Evolutionary conservation across 768 basidiomycete genomes (phyloP), one percentile per base, ranked within the genome.

Genomic region (Naganishia randhawae): DNA sequence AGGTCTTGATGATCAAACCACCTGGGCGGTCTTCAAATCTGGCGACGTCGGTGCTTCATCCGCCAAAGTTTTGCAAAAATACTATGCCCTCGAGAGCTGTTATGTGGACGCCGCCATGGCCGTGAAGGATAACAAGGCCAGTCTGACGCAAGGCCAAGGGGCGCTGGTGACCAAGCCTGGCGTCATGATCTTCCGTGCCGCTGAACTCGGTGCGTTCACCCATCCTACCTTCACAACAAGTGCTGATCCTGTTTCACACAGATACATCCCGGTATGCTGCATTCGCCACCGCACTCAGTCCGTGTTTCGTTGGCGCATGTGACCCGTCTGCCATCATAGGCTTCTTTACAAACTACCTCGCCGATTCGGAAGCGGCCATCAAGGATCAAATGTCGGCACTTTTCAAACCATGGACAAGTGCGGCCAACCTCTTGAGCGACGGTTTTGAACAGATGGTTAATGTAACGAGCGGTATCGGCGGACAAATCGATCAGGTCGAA

Each of bases 101-200:
- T 31, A 31, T 14, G 53, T 54, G 31, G 53, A 54, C 16, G 53
- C 53, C 17, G 53, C 31, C 17, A 54, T 54, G 53, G 35, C 17
- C 27, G 35, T 54, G 7, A 54, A 54, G 27, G 53, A 54, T 35
- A 54, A 54, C 27, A 54, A 35, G 31, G 53, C 53, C 53, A 29
- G 53, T 2, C 11, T 54, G 27, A 32, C 53, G 3, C 53, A 54
- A 35, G 53, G 53, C n/a, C 35, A 31, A 27, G 53, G 53, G 17
- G 19, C 17, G 29, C 27, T 54, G n/a, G 53, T 54, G 1, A 54
- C 53, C 35, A 32, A 31, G 17, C 35, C 53, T 7, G 35, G 53
- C 10, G 53, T 54, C 27, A 27, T 31, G 35, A 35, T 54, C 31
- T 35, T 54, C 27, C 29, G 53, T 32, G 53, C 53, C 17, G 53